phyloP scores from a whole-genome alignment of 139 green algal species.

The Ettlia oleoabundans region DNA sequence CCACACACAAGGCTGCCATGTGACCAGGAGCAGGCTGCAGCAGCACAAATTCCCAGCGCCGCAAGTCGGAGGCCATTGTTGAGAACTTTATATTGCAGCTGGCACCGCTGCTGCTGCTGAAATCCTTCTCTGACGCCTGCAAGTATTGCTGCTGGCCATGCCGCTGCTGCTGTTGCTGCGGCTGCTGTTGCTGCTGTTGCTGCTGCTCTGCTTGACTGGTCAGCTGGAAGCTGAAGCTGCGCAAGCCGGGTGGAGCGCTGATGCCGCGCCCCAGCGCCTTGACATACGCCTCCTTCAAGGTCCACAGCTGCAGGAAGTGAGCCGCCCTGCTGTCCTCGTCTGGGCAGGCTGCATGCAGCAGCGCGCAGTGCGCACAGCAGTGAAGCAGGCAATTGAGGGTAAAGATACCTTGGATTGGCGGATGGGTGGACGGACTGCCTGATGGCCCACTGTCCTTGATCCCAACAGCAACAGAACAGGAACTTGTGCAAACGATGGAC shows the following conservation, averaged over 20 bases:
- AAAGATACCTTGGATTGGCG: too few species aligned
- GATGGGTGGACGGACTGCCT: too few species aligned
- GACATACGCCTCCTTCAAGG: slow-evolving; percentile 82
- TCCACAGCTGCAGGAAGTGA: slow-evolving; percentile 77
- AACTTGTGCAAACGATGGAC: background rate
- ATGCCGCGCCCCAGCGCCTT: slow-evolving; percentile 81
- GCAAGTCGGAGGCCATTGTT: background rate
- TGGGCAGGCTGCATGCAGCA: slow-evolving; percentile 18
- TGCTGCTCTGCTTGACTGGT: background rate
- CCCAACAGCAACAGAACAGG: background rate
- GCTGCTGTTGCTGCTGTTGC: background rate
- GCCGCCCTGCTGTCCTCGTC: background rate
- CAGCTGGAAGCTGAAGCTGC: slow-evolving; percentile 61
- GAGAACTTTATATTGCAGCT: background rate
- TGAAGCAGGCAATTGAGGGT: too few species aligned
- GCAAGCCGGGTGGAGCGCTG: slow-evolving; percentile 62
- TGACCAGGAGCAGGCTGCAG: slow-evolving; percentile 32
- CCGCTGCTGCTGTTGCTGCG: background rate
- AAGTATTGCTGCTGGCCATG: background rate
- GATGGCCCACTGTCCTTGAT: too few species aligned
- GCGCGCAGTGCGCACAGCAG: too few species aligned
- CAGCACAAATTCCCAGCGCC: slow-evolving; percentile 49
- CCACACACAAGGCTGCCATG: slow-evolving; percentile 46
- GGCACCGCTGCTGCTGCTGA: background rate
- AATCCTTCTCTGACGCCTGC: background rate